phyloP scores from a whole-genome alignment of 2,329 filamentous ascomycete genomes.

The Verticillium isaacii region DNA sequence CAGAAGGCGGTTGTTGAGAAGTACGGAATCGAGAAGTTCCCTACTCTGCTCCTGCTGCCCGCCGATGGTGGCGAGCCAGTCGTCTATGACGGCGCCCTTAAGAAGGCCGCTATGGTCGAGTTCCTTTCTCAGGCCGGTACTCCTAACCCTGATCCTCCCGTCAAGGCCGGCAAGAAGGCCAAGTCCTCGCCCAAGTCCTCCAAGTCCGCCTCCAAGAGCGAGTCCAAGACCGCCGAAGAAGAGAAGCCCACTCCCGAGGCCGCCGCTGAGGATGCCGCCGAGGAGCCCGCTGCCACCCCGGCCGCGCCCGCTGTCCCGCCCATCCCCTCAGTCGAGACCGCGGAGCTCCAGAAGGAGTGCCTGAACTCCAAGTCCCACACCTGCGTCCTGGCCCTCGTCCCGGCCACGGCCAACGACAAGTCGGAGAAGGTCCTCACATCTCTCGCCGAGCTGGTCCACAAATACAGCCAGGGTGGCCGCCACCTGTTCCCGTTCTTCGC shows the following conservation, averaged over 20 bases:
- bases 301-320: conserved; percentile 41
- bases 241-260: not conserved
- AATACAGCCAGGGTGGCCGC: conserved; percentile 61
- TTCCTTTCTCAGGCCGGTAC: conserved; percentile 77
- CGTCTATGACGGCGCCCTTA: conserved; percentile 76
- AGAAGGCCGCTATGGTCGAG: conserved; percentile 73
- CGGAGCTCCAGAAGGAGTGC: conserved; percentile 65
- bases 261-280: conserved; percentile 31
- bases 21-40: conserved; percentile 75
- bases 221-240: conserved; percentile 15
- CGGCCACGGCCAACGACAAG: conserved; percentile 41
- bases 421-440: conserved; percentile 55
- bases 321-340: conserved; percentile 60
- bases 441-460: conserved; percentile 70
- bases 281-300: conserved; percentile 21
- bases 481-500: conserved; percentile 81
- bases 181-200: conserved; percentile 31
- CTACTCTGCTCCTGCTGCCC: conserved; percentile 74
- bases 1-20: conserved; percentile 66
- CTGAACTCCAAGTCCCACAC: conserved; percentile 72
- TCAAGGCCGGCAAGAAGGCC: conserved; percentile 39
- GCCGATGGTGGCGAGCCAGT: conserved; percentile 64
- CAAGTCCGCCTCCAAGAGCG: conserved; percentile 32
- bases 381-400: conserved; percentile 74
- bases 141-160: conserved; percentile 73